Evolutionary conservation across 2,329 filamentous ascomycete genomes (phyloP), one percentile per base, ranked within the genome.

Genomic region (Aspergillus hiratsukae): DNA sequence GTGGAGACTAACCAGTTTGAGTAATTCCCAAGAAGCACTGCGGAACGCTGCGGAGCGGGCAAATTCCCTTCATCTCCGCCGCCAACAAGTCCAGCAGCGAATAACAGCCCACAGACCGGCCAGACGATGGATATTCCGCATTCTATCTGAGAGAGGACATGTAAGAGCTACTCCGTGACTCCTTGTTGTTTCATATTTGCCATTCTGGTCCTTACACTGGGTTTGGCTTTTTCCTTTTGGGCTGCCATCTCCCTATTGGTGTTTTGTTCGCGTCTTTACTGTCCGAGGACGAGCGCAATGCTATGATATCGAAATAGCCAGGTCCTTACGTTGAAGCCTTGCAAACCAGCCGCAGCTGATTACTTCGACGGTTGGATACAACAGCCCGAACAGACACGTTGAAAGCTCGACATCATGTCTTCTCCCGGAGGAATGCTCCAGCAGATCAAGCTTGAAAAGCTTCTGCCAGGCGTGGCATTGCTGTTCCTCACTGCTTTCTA

Each of bases 401-500:
- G 49, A 53, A 57, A 53, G 55, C 54, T 59, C 31, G 54, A 56
- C 62, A 64, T 48, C 55, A 72, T 71, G 69, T 53, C 63, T 46
- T 60, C 66, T 57, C 50, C 64, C 37, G 62, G 64, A 46, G 62
- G 65, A 40, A 60, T 64, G 21, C 53, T 69, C 43, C 64, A 58
- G 58, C 62, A 61, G 40, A 58, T 63, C 58, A 69, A 72, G 54
- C 55, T 54, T 57, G 64, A 56, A 56, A 63, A 65, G 54, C 58
- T 68, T 49, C 66, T 54, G 41, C 61, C 58, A 50, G 69, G 66
- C n/a, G 61, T 70, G 29, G 66, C 69, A 28, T 59, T 77, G 52
- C 63, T 77, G 37, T 58, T 72, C 23, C 67, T 78, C 23, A 67
- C 72, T 19, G 75, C 74, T 1, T 66, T 70, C 35, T 78, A 71